Evolutionary conservation across 176 grass and related monocot species (phyloP), one percentile per base, ranked within the genome.

Genomic region (Echinochloa phyllopogon): DNA sequence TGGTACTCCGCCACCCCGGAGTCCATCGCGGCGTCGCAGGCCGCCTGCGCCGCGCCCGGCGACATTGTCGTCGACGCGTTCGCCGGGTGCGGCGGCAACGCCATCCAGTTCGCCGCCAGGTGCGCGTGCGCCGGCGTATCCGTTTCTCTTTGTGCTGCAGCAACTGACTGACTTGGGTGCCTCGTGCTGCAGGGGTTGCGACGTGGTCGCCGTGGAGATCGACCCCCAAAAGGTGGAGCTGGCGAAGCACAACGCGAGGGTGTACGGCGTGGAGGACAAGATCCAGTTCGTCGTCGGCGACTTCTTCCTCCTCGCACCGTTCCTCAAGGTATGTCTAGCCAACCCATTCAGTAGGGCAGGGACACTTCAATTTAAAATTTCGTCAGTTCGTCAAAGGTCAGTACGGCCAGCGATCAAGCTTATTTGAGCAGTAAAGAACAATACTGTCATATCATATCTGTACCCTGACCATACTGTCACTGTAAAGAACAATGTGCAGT

Each of bases 1-100:
- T 94, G 93, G 93, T 94, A 86, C 82, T 94, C 93, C 23, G 85
- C 67, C 25, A 94, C 90, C 33, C 93, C 90, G 38, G 93, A 94
- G 85, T 15, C 85, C 62, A 38, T 94, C 63, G 93, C 93, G 23
- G 92, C 82, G 48, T 51, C 61, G 58, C 92, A 94, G 51, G 92
- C 92, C 36, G 47, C 73, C 42, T 77, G 87, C 37, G 85, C 89
- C 41, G n/a, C 68, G 8, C 52, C 81, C 47, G 8, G 48, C 23
- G 75, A 58, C 78, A 6, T 94, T 41, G 87, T 94, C 82, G 36
- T 94, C 41, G 90, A 94, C 63, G 85, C 87, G 8, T 94, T 94
- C 63, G 82, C 85, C 13, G 93, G 90, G 8, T 88, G 87, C 78
- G 93, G 93, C 15, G 93, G 93, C 3, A 92, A 94, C n/a, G 61